Conservation (phyloP, 2,329 filamentous ascomycete genomes). For the Aspergillus caelatus region DNA sequence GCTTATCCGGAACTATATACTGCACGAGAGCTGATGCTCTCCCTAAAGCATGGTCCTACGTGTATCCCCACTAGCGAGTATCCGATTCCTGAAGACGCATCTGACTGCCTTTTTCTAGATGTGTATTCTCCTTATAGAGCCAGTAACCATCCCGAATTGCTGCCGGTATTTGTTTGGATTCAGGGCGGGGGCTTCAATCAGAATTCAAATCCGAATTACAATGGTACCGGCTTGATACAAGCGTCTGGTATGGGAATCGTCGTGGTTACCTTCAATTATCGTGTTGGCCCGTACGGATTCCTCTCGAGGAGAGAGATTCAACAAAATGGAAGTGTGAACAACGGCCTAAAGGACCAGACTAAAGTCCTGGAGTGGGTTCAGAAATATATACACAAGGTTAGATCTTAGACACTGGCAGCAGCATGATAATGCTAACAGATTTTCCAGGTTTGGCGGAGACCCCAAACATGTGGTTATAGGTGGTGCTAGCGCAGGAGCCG, state of each 20-base stretch:
- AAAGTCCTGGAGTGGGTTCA: conserved; percentile 72
- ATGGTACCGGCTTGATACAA: conserved; percentile 63
- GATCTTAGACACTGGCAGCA: conserved; percentile 1
- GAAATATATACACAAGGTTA: conserved; percentile 58
- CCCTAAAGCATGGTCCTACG: conserved; percentile 42
- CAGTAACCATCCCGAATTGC: conserved; percentile 48
- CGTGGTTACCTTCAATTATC: conserved; percentile 75
- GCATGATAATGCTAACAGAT: background rate
- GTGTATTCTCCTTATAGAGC: conserved; percentile 42
- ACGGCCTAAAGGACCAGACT: conserved; percentile 70
- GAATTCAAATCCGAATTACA: conserved; percentile 61
- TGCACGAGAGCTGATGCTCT: background rate
- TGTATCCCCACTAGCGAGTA: conserved; percentile 71
- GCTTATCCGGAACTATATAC: background rate
- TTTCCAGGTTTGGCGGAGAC: conserved; percentile 66
- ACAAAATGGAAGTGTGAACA: conserved; percentile 60
- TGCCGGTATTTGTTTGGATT: conserved; percentile 65
- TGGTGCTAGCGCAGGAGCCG: conserved; percentile 69
- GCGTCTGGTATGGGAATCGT: conserved; percentile 65
- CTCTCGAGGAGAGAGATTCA: conserved; percentile 61
- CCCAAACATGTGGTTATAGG: conserved; percentile 68
- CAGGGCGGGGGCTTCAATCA: conserved; percentile 66
- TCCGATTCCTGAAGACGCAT: conserved; percentile 58
- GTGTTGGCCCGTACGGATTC: conserved; percentile 75
- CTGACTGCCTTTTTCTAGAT: conserved; percentile 47